A percentile compares a stretch with the other conserved stretches of the same genome.
phyloP scores from a whole-genome alignment of 257 asterid genomes.

The Solanum sitiens region DNA sequence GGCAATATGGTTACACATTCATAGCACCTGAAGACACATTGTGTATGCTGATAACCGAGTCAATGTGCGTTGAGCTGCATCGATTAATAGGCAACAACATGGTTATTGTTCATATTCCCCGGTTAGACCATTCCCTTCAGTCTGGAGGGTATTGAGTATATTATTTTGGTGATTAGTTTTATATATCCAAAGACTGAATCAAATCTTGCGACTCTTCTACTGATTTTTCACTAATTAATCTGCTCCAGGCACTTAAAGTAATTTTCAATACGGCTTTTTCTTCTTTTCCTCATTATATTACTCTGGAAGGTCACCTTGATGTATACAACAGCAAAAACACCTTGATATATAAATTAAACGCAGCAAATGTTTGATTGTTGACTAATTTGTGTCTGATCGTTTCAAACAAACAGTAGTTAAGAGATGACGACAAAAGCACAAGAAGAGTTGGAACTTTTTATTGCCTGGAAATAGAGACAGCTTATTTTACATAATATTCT shows the following conservation, averaged over 20 bases:
- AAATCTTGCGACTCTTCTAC: not conserved
- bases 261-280: not conserved
- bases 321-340: not conserved
- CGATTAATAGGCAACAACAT: slow-evolving; percentile 16
- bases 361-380: not conserved
- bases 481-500: not conserved
- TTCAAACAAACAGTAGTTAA: not conserved
- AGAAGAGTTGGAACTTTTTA: not conserved
- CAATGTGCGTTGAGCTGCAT: slow-evolving; percentile 46
- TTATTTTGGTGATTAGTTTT: not conserved
- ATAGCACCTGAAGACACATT: slow-evolving; percentile 22
- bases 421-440: not conserved
- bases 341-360: not conserved
- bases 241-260: not conserved
- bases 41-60: slow-evolving; percentile 35
- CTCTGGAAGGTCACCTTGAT: not conserved
- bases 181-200: not conserved
- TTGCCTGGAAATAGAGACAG: not conserved
- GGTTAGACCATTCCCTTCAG: slow-evolving; percentile 5
- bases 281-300: not conserved
- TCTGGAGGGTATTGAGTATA: not conserved
- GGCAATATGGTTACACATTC: slow-evolving; percentile 31
- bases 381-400: not conserved
- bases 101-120: slow-evolving; percentile 25
- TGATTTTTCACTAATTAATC: not conserved